Evolutionary conservation across 139 green algal species (phyloP), one percentile per base, ranked within the genome.

Genomic region (Coelastrella sp.): DNA sequence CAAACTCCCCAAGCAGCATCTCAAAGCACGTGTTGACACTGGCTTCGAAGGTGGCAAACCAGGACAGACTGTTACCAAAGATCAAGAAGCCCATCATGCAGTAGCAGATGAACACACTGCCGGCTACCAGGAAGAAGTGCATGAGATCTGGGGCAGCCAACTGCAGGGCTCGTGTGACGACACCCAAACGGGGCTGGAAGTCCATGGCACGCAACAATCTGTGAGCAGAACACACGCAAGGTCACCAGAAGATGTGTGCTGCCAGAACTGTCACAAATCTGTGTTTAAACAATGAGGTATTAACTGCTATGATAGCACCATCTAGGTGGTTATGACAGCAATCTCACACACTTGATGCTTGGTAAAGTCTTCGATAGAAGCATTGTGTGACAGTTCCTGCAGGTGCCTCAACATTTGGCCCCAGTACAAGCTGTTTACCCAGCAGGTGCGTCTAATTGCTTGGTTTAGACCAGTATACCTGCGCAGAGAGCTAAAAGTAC

Each of bases 21-120:
- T 95, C 91, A 82, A 98, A 98, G 84, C 93, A 96, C 4, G 92
- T 97, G 86, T 96, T 92, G 35, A 97, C 88, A 8, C 90, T 92
- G 64, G 87, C 59, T 50, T 83, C 85, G 37, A 98, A 94, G 1
- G 90, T 93, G 50, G 89, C 87, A 77, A 96, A 97, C 51, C 84
- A 74, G 15, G 81, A 27, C 81, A 87, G 45, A 40, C 81, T 81
- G 81, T 94, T 95, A 69, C 94, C 94, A 81, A 98, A 96, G 84
- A 98, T 95, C 67, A 98, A 87, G 87, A 96, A 92, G 7, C 88
- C 95, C 89, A 96, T 95, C 89, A 96, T 94, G 59, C 91, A 90
- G 84, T 96, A 98, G 38, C 94, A 93, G 9, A 97, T 45, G 83
- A 98, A 98, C 78, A 98, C 92, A 78, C 95, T 94, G 86, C 88